Conservation (phyloP, 1,139 yeast species). For the Magnusiomyces ingens region DNA sequence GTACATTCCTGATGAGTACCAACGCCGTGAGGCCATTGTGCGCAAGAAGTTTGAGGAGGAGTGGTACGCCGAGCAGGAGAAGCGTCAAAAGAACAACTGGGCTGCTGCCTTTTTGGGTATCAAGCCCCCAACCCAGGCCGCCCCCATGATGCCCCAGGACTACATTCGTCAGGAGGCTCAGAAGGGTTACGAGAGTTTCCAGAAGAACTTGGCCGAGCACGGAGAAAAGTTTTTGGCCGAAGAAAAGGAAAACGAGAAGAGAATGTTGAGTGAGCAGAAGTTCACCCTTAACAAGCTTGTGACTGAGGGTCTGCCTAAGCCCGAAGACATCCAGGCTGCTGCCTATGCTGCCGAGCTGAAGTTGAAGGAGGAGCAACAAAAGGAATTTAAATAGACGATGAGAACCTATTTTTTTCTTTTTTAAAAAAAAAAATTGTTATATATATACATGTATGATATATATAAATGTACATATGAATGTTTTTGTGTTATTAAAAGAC, state of each 20-base stretch:
- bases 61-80: constrained; percentile 44
- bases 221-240: constrained; percentile 76
- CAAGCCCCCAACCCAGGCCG: constrained; percentile 42
- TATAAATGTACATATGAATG: neutral
- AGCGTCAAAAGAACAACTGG: constrained; percentile 40
- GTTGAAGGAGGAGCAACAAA: neutral
- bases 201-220: constrained; percentile 76
- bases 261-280: constrained; percentile 69
- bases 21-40: constrained; percentile 64
- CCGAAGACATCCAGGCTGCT: constrained; percentile 54
- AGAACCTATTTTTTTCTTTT: neutral
- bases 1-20: constrained; percentile 72
- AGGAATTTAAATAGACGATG: neutral
- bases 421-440: neutral
- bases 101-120: constrained; percentile 61
- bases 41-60: constrained; percentile 66
- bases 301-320: constrained; percentile 77
- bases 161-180: constrained; percentile 89
- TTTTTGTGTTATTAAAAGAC: neutral
- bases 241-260: constrained; percentile 73
- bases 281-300: constrained; percentile 76
- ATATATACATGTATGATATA: neutral
- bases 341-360: constrained; percentile 7
- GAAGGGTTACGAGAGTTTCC: constrained; percentile 77
- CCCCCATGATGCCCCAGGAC: constrained; percentile 86